Conservation (phyloP, 140 eudicot genomes). For the Erigeron philadelphicus region DNA sequence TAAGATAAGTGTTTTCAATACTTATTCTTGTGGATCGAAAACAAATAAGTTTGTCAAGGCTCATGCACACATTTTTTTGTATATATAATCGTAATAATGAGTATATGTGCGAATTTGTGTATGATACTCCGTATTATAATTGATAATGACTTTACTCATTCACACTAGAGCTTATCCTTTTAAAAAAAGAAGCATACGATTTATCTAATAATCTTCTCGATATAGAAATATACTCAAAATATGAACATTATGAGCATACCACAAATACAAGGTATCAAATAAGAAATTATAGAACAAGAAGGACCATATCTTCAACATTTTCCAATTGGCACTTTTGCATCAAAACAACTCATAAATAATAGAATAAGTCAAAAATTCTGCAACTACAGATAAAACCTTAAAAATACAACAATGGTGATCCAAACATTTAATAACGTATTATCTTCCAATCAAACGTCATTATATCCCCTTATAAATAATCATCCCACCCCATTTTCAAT, state of each 20-base stretch:
- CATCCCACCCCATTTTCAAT: slow-evolving; percentile 4
- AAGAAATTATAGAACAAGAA: slow-evolving; percentile 13
- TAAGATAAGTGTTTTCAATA: too few relatives aligned
- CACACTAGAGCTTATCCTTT: too few relatives aligned
- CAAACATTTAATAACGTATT: slow-evolving; percentile 14
- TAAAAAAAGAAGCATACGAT: too few relatives aligned
- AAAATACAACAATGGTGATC: slow-evolving; percentile 40
- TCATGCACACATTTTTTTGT: too few relatives aligned
- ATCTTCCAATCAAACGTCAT: slow-evolving; percentile 1
- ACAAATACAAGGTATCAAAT: slow-evolving; percentile 18
- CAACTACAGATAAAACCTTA: not conserved
- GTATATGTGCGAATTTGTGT: too few relatives aligned
- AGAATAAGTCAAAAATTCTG: slow-evolving; percentile 15
- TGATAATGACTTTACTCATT: too few relatives aligned
- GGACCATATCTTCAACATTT: slow-evolving; percentile 16
- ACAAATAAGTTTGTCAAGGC: too few relatives aligned
- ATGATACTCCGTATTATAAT: too few relatives aligned
- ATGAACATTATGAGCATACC: not conserved
- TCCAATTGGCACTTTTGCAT: not conserved
- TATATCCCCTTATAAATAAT: slow-evolving; percentile 36
- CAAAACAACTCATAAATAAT: slow-evolving; percentile 12
- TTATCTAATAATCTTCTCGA: too few relatives aligned
- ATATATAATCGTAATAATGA: too few relatives aligned
- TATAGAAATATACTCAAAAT: too few relatives aligned
- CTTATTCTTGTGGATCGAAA: too few relatives aligned